Evolutionary conservation across 345 rosid species (phyloP).

Genomic region (Boechera retrofracta): DNA sequence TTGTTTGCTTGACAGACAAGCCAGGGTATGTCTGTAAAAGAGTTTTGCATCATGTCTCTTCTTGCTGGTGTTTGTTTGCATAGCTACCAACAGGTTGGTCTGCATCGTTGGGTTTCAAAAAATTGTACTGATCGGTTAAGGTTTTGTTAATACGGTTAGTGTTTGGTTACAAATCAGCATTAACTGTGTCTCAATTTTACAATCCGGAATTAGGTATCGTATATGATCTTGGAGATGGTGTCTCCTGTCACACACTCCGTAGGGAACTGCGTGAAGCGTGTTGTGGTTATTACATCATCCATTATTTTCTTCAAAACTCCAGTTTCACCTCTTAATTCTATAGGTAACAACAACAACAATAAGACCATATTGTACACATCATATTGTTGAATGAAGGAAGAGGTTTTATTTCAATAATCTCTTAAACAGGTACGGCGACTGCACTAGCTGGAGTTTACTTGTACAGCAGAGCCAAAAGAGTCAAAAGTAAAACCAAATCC

Average conservation of each 20-base stretch:
- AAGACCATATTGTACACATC: too few species aligned
- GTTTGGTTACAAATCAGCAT: not conserved
- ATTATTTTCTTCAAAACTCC: conserved; percentile 74
- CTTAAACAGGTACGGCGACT: conserved; percentile 66
- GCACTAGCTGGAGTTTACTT: conserved; percentile 82
- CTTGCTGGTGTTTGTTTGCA: conserved; percentile 80
- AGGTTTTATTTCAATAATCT: not conserved
- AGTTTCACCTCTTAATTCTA: conserved; percentile 61
- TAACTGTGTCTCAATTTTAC: not conserved
- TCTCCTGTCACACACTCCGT: conserved; percentile 88
- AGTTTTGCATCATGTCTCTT: conserved; percentile 62
- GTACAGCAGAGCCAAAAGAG: conserved; percentile 61
- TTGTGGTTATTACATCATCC: conserved; percentile 76
- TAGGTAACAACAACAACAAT: conserved; percentile 49
- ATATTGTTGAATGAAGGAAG: not conserved
- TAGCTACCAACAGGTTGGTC: conserved; percentile 75
- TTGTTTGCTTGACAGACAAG: conserved; percentile 56
- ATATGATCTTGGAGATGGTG: conserved; percentile 74
- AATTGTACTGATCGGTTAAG: not conserved
- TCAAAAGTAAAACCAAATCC: conserved; percentile 53
- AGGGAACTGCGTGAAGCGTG: conserved; percentile 85
- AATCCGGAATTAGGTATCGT: conserved; percentile 61
- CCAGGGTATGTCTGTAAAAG: conserved; percentile 59
- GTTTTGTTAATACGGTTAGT: not conserved
- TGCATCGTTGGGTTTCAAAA: not conserved